These are phyloP conservation scores for Rhizopus microsporus DNA, from an alignment of 371 early-diverging fungal genomes.

Conservation along the genomic window DNA sequence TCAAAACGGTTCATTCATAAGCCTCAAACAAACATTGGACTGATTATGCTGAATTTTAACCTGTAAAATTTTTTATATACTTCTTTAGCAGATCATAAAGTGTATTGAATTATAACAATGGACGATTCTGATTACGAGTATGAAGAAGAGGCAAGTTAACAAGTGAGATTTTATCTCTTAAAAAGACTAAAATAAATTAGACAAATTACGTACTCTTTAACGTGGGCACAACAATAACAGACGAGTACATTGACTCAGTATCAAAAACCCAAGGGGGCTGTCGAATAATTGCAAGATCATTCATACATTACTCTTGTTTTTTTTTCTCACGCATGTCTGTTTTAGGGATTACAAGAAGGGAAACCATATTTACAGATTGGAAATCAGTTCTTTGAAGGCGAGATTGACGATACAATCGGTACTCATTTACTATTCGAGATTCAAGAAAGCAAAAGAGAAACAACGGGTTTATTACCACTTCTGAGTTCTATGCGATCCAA, in stretches of 20 bases:
- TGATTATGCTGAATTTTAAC: neutral
- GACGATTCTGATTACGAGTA: conserved; percentile 20
- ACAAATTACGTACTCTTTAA: conserved; percentile 27
- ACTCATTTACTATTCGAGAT: conserved; percentile 27
- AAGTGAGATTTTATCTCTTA: neutral
- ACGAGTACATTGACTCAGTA: conserved; percentile 8
- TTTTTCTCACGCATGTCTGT: neutral
- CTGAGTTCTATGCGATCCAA: conserved; percentile 19
- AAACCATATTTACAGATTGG: conserved; percentile 21
- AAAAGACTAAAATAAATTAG: conserved; percentile 1
- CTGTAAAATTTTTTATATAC: conserved; percentile 3
- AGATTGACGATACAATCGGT: conserved; percentile 27
- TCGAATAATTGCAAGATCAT: conserved; percentile 13
- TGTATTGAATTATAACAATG: neutral
- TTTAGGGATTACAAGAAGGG: conserved; percentile 27
- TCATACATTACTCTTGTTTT: neutral
- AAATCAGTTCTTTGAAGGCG: conserved; percentile 17
- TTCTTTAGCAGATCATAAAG: neutral
- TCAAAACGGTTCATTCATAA: too few species aligned
- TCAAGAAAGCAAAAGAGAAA: conserved; percentile 15
- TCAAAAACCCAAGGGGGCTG: conserved; percentile 17
- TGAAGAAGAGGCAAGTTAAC: conserved; percentile 19
- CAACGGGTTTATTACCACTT: conserved; percentile 16
- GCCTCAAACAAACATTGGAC: too few species aligned
- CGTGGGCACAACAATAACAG: conserved; percentile 9